Evolutionary conservation across 176 grass and related monocot genomes (phyloP).

Genomic region (Cenchrus americanus): DNA sequence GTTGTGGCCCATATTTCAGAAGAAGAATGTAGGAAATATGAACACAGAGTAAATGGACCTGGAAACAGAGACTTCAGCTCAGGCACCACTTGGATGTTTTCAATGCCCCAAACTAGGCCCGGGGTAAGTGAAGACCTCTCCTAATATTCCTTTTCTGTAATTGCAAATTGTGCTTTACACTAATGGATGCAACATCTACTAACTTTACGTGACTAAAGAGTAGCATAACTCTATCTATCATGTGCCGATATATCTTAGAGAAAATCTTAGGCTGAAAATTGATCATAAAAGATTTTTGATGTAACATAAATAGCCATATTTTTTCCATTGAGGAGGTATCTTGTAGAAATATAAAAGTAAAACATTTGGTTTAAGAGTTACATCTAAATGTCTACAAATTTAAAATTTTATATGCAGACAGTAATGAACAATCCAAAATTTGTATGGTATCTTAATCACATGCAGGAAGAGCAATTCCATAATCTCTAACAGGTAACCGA

Average conservation of each 20-base stretch:
- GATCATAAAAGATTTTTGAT: too few relatives aligned
- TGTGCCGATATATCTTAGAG: neutral
- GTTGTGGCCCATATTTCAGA: neutral
- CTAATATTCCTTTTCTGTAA: neutral
- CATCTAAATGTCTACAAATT: too few relatives aligned
- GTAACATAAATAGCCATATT: too few relatives aligned
- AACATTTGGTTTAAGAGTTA: neutral
- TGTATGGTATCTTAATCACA: neutral
- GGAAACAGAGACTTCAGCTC: neutral
- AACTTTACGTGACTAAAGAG: neutral
- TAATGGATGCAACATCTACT: neutral
- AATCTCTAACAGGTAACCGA: neutral
- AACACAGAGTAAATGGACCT: neutral
- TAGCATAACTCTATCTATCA: neutral
- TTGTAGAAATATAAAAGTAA: neutral
- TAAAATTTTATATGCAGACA: neutral
- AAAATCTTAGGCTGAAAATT: neutral
- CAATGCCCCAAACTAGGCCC: neutral
- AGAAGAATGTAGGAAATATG: neutral
- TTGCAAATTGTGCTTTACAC: neutral
- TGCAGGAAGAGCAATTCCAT: neutral
- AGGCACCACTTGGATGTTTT: too few relatives aligned
- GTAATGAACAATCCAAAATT: neutral
- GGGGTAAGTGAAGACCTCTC: neutral
- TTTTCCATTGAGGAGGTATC: too few relatives aligned